phyloP scores from a whole-genome alignment of 495 filamentous ascomycete species.

The Lepidopterella palustris region DNA sequence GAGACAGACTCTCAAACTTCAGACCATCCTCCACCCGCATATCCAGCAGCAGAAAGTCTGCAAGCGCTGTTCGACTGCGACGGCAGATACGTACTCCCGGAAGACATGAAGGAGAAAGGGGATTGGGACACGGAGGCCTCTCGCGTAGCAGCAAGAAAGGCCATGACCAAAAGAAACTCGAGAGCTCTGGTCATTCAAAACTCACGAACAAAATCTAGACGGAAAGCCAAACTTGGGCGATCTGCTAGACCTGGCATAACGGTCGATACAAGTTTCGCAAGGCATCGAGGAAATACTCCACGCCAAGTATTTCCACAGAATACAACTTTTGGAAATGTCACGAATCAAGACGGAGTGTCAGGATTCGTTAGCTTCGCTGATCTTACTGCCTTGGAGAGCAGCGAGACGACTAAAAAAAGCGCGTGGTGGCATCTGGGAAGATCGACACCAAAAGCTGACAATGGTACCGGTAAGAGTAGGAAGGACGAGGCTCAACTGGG shows the following conservation, averaged over 20 bases:
- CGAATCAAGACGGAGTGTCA: constrained; percentile 9
- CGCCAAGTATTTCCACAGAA: constrained; percentile 30
- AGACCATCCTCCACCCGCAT: background rate
- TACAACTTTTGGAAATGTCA: constrained; percentile 11
- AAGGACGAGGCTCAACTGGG: background rate
- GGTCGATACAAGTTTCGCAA: constrained; percentile 32
- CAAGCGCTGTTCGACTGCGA: background rate
- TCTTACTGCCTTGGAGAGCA: background rate
- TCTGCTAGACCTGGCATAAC: constrained; percentile 29
- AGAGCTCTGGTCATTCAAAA: constrained; percentile 12
- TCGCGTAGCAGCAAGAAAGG: constrained; percentile 24
- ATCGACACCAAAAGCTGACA: no score
- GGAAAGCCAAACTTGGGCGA: constrained; percentile 12
- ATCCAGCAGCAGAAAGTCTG: background rate
- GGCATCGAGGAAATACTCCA: constrained; percentile 26
- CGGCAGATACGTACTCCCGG: background rate
- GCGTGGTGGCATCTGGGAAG: background rate
- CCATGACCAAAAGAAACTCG: constrained; percentile 25
- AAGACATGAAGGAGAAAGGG: background rate
- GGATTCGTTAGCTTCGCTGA: constrained; percentile 17
- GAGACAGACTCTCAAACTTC: background rate
- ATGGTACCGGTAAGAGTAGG: background rate
- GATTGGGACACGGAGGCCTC: constrained; percentile 1
- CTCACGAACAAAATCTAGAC: constrained; percentile 18
- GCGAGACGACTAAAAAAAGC: background rate